Base-by-base conservation (phyloP, 2,329 filamentous ascomycete genomes). In the Hirsutella thompsonii region DNA sequence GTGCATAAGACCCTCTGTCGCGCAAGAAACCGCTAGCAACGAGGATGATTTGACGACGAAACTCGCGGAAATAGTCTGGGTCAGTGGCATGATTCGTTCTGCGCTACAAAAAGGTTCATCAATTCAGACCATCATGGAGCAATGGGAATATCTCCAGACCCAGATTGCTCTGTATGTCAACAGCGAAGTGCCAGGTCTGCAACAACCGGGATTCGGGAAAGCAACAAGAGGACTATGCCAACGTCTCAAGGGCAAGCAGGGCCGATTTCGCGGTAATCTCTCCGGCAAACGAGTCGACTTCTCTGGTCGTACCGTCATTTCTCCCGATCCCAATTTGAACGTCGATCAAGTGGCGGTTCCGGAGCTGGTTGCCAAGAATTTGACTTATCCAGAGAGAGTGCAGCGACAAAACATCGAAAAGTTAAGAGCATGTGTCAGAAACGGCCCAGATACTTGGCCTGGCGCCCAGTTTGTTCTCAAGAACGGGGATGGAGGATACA, bases 251-350 rank as follows among this genome's bases (percentile, higher is more conserved):
- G 92, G 92, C 50, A 98, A 98, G 56, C 90, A 96, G 56, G 92
- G 92, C 41, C 85, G 92, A 41, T 98, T 98, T 63, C 82, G 92
- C 64, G 92, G 93, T 44, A 98, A 98, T 54, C 63, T 98, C 44
- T 96, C 90, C 0, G 92, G 92, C 57, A 98, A 98, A 63, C 90
- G 92, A 73, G 92, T 98, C 41, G 90, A 98, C 58, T 98, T 96
- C 61, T 98, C 92, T 10, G 92, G 88, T 16, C 80, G 92, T 59
- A 98, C 92, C 1, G 92, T 98, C 61, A 98, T 98, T 60, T 94
- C 89, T 1, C 92, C 92, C 0, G 92, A 98, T 60, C 92, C 92
- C 3, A 98, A 98, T 52, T 61, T 98, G 38, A 80, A 83, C 16
- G 87, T 98, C 47, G 87, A 96, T 50, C 81, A 98, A 60, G 92